Evolutionary conservation across 176 grass and related monocot genomes (phyloP).

Genomic region (Aegilops longissima): DNA sequence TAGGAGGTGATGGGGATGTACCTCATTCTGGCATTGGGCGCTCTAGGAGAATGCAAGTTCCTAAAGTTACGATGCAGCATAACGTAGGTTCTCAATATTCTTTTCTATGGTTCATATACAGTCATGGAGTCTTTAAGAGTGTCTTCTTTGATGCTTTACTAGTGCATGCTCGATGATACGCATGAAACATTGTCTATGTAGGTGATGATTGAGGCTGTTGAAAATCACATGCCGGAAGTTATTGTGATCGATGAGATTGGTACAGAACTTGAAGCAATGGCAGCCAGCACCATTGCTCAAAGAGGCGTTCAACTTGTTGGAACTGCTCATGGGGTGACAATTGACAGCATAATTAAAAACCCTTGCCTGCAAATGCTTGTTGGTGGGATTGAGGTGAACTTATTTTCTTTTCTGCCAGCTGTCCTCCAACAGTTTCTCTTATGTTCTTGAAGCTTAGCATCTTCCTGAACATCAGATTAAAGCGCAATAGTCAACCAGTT

Average conservation of each 20-base stretch:
- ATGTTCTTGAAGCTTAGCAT: constrained; percentile 8
- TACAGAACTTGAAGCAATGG: constrained; percentile 93
- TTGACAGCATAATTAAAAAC: constrained; percentile 97
- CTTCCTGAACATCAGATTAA: constrained; percentile 13
- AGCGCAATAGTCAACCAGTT: neutral
- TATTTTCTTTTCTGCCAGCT: neutral
- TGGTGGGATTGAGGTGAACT: constrained; percentile 91
- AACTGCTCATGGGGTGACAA: constrained; percentile 95
- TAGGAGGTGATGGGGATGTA: constrained; percentile 95
- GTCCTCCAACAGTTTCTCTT: neutral
- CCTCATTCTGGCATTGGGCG: constrained; percentile 92
- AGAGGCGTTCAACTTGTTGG: constrained; percentile 98
- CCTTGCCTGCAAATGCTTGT: constrained; percentile 91
- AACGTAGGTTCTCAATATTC: constrained; percentile 51
- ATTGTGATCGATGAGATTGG: constrained; percentile 99
- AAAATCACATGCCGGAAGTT: constrained; percentile 99
- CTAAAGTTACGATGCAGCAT: constrained; percentile 97
- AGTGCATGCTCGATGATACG: neutral
- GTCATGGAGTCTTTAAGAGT: neutral
- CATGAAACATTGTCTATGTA: constrained; percentile 24
- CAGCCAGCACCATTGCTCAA: constrained; percentile 97
- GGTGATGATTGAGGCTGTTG: constrained; percentile 99
- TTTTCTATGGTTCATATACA: constrained; percentile 25
- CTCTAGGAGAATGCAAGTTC: constrained; percentile 99
- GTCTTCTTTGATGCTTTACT: neutral